phyloP scores from a whole-genome alignment of 164 flowering plant genomes.

The Umbilicus rupestris region DNA sequence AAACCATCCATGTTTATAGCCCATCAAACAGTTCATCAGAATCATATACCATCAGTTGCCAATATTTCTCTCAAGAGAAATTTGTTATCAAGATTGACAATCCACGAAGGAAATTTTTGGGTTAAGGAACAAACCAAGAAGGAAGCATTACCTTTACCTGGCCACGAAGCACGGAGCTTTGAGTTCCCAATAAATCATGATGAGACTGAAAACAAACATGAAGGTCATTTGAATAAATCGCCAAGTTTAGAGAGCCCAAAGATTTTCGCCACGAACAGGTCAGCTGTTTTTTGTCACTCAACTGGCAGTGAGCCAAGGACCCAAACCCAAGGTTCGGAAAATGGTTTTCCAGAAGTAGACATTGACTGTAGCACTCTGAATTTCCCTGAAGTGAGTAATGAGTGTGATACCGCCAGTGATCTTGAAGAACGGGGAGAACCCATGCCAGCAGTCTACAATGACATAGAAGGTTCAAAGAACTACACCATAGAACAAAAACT shows the following conservation, averaged over 20 bases:
- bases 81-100: not conserved
- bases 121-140: slow-evolving; percentile 1
- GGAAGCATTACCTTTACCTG: slow-evolving; percentile 10
- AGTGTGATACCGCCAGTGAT: not conserved
- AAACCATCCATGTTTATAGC: slow-evolving; percentile 12
- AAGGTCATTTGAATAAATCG: slow-evolving; percentile 7
- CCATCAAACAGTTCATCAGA: slow-evolving; percentile 9
- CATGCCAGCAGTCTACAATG: not conserved
- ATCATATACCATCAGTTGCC: slow-evolving; percentile 8
- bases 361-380: slow-evolving; percentile 9
- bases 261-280: slow-evolving; percentile 15
- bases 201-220: slow-evolving; percentile 4
- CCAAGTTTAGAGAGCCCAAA: slow-evolving; percentile 13
- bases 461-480: not conserved
- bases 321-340: slow-evolving; percentile 7
- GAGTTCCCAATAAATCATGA: not conserved
- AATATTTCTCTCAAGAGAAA: slow-evolving; percentile 12
- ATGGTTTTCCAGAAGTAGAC: slow-evolving; percentile 5
- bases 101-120: not conserved
- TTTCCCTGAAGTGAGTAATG: not conserved
- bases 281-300: slow-evolving; percentile 7
- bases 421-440: not conserved
- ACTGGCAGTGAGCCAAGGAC: slow-evolving; percentile 4
- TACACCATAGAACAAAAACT: not conserved
- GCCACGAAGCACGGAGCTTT: not conserved